These are phyloP conservation scores for Peziza echinospora DNA, from an alignment of 495 filamentous ascomycete genomes.

Conservation along the genomic window DNA sequence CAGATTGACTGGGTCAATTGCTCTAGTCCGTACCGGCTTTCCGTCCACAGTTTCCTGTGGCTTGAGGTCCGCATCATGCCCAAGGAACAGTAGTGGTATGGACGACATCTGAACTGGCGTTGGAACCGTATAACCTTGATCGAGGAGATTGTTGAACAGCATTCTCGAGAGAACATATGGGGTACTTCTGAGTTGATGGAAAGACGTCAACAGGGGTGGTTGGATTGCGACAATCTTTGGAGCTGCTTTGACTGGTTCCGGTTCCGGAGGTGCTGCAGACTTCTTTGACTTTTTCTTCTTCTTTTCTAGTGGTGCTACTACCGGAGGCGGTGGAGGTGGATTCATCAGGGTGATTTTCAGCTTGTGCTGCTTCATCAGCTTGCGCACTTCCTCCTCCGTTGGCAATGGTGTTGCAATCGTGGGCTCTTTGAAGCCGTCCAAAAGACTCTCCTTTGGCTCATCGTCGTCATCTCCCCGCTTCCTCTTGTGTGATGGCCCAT, in stretches of 20 bases:
- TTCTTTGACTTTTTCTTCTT: conserved; percentile 32
- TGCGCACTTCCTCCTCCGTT: conserved; percentile 45
- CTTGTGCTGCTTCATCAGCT: conserved; percentile 59
- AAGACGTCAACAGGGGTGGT: conserved; percentile 33
- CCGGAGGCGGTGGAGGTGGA: conserved; percentile 21
- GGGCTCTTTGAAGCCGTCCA: conserved; percentile 10
- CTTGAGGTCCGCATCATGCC: not conserved
- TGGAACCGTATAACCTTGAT: conserved; percentile 64
- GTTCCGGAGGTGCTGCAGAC: conserved; percentile 26
- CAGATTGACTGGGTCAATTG: conserved; percentile 36
- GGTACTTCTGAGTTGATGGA: conserved; percentile 36
- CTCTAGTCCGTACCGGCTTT: conserved; percentile 10
- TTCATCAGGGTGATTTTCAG: conserved; percentile 60
- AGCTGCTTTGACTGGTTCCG: conserved; percentile 34
- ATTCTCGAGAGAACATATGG: conserved; percentile 45
- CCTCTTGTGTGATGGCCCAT: conserved; percentile 2
- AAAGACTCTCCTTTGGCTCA: conserved; percentile 2
- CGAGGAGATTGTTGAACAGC: conserved; percentile 55
- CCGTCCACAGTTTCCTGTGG: conserved; percentile 22
- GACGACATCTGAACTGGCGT: conserved; percentile 85
- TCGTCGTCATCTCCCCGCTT: conserved; percentile 5
- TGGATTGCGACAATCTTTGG: conserved; percentile 40
- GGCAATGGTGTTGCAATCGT: conserved; percentile 20
- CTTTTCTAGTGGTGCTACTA: conserved; percentile 20
- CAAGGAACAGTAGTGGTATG: conserved; percentile 47